phyloP scores from a whole-genome alignment of 148 eudicot species.

The Diospyros kaki region DNA sequence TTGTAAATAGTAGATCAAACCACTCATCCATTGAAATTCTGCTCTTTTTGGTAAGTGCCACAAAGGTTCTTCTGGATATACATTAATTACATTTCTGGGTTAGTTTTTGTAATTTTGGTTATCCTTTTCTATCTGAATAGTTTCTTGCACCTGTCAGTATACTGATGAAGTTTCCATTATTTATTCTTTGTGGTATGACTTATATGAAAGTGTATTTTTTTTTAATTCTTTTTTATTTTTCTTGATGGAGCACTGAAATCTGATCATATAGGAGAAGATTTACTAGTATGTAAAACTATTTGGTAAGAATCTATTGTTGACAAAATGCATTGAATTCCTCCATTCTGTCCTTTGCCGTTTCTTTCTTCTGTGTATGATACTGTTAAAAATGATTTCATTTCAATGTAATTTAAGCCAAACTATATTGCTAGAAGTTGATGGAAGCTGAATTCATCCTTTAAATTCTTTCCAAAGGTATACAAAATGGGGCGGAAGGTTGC shows the following conservation, averaged over 20 bases:
- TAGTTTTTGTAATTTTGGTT: neutral
- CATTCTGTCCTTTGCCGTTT: no score
- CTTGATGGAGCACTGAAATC: neutral
- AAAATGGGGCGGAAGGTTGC: conserved; percentile 76
- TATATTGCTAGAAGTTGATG: neutral
- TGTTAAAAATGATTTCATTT: neutral
- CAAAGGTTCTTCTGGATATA: neutral
- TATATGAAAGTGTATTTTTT: no score
- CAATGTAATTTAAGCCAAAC: neutral
- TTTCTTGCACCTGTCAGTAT: conserved; percentile 1
- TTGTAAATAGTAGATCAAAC: neutral
- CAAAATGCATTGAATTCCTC: neutral
- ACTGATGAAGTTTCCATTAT: neutral
- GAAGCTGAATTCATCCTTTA: conserved; percentile 3
- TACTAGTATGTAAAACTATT: neutral
- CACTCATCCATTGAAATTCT: neutral
- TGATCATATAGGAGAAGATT: neutral
- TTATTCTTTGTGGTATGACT: neutral
- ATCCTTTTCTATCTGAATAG: neutral
- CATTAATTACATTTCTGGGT: neutral
- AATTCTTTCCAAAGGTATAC: conserved; percentile 57
- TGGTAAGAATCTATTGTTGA: neutral
- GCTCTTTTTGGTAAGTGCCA: no score
- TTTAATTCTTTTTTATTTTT: neutral
- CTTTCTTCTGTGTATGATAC: neutral